Conservation (phyloP, 2,329 filamentous ascomycete genomes). For the Pseudogymnoascus sp. region DNA sequence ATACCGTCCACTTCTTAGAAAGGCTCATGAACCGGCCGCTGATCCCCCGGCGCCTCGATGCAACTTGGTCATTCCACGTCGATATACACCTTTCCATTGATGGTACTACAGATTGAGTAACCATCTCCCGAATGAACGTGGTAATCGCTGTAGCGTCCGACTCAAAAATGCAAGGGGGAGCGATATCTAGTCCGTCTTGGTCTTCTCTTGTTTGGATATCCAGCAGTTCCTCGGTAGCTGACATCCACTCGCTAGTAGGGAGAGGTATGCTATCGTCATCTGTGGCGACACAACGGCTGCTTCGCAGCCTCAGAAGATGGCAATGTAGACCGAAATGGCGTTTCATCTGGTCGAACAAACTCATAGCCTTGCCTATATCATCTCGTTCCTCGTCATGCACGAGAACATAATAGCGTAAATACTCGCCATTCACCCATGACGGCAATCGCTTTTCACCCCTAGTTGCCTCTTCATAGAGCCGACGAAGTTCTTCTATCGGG, state of each 20-base stretch:
- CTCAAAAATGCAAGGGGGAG: conserved; percentile 76
- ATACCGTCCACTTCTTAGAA: conserved; percentile 80
- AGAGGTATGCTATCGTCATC: conserved; percentile 85
- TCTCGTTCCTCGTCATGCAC: conserved; percentile 95
- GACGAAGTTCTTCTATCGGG: conserved; percentile 79
- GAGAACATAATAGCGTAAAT: conserved; percentile 89
- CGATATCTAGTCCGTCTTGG: conserved; percentile 62
- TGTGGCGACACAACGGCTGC: conserved; percentile 74
- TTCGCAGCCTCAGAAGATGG: conserved; percentile 78
- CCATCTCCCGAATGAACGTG: conserved; percentile 87
- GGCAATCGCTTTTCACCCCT: conserved; percentile 66
- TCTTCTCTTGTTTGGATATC: conserved; percentile 61
- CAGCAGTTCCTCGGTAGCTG: conserved; percentile 73
- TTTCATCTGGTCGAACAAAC: conserved; percentile 97
- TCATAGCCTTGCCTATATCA: conserved; percentile 82
- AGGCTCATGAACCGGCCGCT: conserved; percentile 91
- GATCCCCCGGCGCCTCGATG: conserved; percentile 78
- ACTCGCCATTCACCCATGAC: conserved; percentile 83
- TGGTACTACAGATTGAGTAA: conserved; percentile 87
- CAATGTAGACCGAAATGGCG: conserved; percentile 95
- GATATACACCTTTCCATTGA: conserved; percentile 91
- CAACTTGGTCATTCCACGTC: conserved; percentile 95
- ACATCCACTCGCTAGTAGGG: conserved; percentile 80
- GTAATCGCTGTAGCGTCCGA: conserved; percentile 83
- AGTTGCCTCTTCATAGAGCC: conserved; percentile 77